These are phyloP conservation scores for Penicillium alfredii DNA, from an alignment of 495 filamentous ascomycete genomes.

Conservation along the genomic window DNA sequence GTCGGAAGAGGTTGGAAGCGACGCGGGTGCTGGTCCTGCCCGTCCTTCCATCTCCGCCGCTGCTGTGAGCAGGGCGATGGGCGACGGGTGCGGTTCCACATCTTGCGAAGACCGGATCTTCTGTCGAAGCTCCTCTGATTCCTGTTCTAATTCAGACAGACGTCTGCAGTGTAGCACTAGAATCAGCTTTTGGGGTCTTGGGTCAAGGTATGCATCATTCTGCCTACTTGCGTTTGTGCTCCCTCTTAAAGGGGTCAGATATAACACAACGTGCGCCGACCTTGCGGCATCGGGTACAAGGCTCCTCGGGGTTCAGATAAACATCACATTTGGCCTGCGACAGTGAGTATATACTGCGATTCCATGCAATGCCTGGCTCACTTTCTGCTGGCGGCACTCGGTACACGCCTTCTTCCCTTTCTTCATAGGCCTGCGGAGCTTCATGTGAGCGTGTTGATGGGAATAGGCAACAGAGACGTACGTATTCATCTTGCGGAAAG, in stretches of 20 bases:
- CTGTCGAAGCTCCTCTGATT: slow-evolving; percentile 33
- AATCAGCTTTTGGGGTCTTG: no score
- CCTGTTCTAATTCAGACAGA: slow-evolving; percentile 32
- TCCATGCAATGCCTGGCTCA: background rate
- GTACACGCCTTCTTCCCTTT: slow-evolving; percentile 41
- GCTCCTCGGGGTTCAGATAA: slow-evolving; percentile 25
- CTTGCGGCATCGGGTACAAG: slow-evolving; percentile 35
- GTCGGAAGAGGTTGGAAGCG: slow-evolving; percentile 9
- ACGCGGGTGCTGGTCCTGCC: slow-evolving; percentile 1
- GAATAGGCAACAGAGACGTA: slow-evolving; percentile 3
- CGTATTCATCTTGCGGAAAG: no score
- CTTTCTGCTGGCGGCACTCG: slow-evolving; percentile 44
- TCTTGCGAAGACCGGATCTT: slow-evolving; percentile 25
- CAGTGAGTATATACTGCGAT: background rate
- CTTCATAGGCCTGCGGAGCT: slow-evolving; percentile 26
- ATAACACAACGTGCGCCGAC: slow-evolving; percentile 33
- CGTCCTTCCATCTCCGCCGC: slow-evolving; percentile 26
- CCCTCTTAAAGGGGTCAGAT: slow-evolving; percentile 40
- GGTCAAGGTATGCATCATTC: no score
- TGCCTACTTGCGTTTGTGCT: slow-evolving; percentile 43
- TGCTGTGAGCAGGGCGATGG: slow-evolving; percentile 27
- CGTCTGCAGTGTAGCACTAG: no score
- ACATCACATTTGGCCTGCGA: slow-evolving; percentile 40
- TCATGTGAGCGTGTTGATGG: slow-evolving; percentile 7
- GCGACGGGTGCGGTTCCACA: slow-evolving; percentile 18